These are phyloP conservation scores for Scleroderma citrinum DNA, from an alignment of 768 basidiomycete species.

Conservation along the genomic window DNA sequence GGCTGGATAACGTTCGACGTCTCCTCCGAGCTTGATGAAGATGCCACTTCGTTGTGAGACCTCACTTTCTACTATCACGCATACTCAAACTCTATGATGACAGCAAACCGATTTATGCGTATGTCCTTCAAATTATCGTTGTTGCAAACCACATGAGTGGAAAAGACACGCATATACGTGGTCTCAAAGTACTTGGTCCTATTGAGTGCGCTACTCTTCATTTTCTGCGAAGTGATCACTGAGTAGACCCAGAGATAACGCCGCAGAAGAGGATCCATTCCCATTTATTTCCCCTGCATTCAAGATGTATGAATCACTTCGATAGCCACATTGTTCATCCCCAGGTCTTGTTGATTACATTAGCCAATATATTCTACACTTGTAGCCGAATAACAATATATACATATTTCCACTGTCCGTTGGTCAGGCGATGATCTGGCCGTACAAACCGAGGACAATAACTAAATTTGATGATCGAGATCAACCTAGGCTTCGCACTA, in stretches of 20 bases:
- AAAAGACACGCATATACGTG: slow-evolving; percentile 97
- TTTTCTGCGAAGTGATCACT: not conserved
- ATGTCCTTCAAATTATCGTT: slow-evolving; percentile 86
- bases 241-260: slow-evolving; percentile 31
- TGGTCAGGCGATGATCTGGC: not conserved
- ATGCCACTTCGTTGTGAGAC: slow-evolving; percentile 75
- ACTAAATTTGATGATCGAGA: not conserved
- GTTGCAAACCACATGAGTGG: slow-evolving; percentile 96
- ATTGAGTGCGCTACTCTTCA: slow-evolving; percentile 50
- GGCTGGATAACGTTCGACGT: slow-evolving; percentile 92
- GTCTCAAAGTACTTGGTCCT: slow-evolving; percentile 82
- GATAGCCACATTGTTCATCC: slow-evolving; percentile 33
- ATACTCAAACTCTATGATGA: not conserved
- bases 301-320: slow-evolving; percentile 75
- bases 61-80: not conserved
- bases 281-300: slow-evolving; percentile 59
- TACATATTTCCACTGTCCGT: slow-evolving; percentile 7
- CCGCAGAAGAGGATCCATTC: slow-evolving; percentile 63
- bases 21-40: slow-evolving; percentile 72
- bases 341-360: slow-evolving; percentile 9
- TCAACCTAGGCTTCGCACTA: not conserved
- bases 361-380: slow-evolving; percentile 22
- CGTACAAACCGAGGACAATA: slow-evolving; percentile 6
- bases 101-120: slow-evolving; percentile 84
- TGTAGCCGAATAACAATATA: slow-evolving; percentile 9